A percentile compares a stretch with the other conserved stretches of the same genome.
These are phyloP conservation scores for Neonectria faginata DNA, from an alignment of 2,329 filamentous ascomycete species.

Conservation along the genomic window DNA sequence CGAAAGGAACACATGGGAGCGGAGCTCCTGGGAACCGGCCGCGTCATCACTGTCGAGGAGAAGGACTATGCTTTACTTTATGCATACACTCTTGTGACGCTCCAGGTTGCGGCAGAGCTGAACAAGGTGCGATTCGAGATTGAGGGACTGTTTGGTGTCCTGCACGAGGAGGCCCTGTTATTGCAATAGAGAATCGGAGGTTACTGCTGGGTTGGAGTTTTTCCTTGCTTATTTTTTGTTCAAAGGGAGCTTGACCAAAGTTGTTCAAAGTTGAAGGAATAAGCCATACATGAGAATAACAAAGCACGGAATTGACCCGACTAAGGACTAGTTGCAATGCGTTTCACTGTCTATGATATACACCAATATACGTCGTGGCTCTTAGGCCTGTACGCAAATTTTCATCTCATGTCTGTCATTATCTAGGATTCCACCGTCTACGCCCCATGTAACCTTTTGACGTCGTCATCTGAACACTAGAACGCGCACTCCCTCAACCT, in stretches of 20 bases:
- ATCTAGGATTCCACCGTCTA: constrained; percentile 10
- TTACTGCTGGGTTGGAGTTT: constrained; percentile 9
- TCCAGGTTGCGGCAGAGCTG: constrained; percentile 74
- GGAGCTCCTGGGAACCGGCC: constrained; percentile 40
- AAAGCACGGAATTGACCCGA: neutral
- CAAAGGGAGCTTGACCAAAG: neutral
- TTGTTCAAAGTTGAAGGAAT: neutral
- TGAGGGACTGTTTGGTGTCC: constrained; percentile 71
- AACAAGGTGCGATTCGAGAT: constrained; percentile 70
- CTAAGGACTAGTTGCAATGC: neutral
- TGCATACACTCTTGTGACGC: constrained; percentile 82
- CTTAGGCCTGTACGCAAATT: neutral
- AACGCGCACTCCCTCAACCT: constrained; percentile 72
- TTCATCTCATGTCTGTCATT: constrained; percentile 19
- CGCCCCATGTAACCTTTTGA: constrained; percentile 20
- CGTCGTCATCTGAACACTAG: constrained; percentile 45
- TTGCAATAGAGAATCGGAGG: constrained; percentile 57
- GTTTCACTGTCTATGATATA: neutral
- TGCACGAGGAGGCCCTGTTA: constrained; percentile 70
- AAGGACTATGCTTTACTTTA: constrained; percentile 92
- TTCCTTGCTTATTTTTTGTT: constrained; percentile 13
- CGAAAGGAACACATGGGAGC: constrained; percentile 72
- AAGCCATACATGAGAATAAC: neutral
- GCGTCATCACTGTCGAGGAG: constrained; percentile 66
- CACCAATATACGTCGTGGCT: neutral